A percentile compares a stretch with the other conserved stretches of the same genome.
Conservation (phyloP, 2,329 filamentous ascomycete genomes). For the Neopestalotiopsis sp. region DNA sequence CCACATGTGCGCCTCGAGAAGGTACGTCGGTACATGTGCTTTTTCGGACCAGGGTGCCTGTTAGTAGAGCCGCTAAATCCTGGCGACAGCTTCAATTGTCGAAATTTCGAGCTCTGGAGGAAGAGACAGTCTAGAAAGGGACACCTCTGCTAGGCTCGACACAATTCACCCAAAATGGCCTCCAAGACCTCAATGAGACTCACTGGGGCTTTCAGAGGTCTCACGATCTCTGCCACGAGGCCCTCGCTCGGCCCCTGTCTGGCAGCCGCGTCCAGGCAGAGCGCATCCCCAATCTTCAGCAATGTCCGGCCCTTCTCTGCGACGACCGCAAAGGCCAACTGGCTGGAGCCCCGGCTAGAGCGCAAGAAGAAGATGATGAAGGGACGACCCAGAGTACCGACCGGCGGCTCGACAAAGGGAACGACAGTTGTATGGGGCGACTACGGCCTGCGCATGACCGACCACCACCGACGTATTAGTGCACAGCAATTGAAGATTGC, state of each 20-base stretch:
- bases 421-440: conserved; percentile 97
- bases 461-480: conserved; percentile 90
- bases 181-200: conserved; percentile 50
- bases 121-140: neutral
- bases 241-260: conserved; percentile 37
- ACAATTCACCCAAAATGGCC: conserved; percentile 49
- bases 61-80: conserved; percentile 1
- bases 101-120: conserved; percentile 23
- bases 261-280: conserved; percentile 38
- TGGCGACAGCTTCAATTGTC: conserved; percentile 11
- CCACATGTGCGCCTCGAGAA: neutral
- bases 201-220: conserved; percentile 55
- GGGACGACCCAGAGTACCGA: conserved; percentile 85
- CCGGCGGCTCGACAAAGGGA: conserved; percentile 87
- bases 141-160: conserved; percentile 4
- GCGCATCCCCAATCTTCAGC: conserved; percentile 39
- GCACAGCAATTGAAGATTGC: conserved; percentile 87
- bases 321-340: conserved; percentile 66
- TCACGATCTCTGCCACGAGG: conserved; percentile 47
- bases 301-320: conserved; percentile 75
- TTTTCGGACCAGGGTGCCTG: neutral
- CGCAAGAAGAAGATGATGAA: conserved; percentile 91
- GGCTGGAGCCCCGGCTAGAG: conserved; percentile 79
- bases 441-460: conserved; percentile 90
- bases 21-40: neutral